Base-by-base conservation (phyloP, 2,329 filamentous ascomycete genomes). In the Lithohypha guttulata region DNA sequence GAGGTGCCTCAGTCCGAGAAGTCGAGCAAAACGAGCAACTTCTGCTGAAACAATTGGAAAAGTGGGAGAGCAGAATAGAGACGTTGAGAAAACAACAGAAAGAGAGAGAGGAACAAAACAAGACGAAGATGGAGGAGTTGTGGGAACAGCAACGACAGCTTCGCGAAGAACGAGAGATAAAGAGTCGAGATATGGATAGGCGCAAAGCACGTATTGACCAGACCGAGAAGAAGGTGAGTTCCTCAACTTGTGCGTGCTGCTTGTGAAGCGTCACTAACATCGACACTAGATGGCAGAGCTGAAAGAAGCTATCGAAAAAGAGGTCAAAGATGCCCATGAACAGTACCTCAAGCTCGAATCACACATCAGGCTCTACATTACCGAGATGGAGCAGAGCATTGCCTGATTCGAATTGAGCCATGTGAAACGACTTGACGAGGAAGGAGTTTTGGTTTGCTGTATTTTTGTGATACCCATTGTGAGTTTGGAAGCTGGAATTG, bases 301-400 rank as follows among this genome's bases (percentile, higher is more conserved):
- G 51, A 96, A 95, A 58, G 91, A 96, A 59, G 93, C 91, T 53
- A 94, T 98, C 47, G 89, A 96, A 57, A 87, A 81, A 45, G 91
- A 98, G 62, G 81, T 96, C 6, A 84, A 91, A 56, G 77, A 75
- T 41, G 86, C 91, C 1, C 78, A 93, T 53, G 87, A 93, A 50
- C 85, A 96, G 66, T 98, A 94, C 62, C 73, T 93, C 57, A 95
- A 95, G 75, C 81, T 98, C 77, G 89, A 96, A 61, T 81, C 85
- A 25, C 91, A 98, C 58, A 93, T 98, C 60, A 89, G 87, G 63
- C 70, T 96, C 46, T 98, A 98, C 67, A 93, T 98, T 56, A 93
- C 84, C 3, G 91, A 98, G 70, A 95, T 98, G 87, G 91, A 96
- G 63, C 87, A 95, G 63, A 81, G 79, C 41, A 75, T 91, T 45